A percentile compares a stretch with the other conserved stretches of the same genome.
Evolutionary conservation across 129 eudicot genomes (phyloP).

Genomic region (Arctium minus): DNA sequence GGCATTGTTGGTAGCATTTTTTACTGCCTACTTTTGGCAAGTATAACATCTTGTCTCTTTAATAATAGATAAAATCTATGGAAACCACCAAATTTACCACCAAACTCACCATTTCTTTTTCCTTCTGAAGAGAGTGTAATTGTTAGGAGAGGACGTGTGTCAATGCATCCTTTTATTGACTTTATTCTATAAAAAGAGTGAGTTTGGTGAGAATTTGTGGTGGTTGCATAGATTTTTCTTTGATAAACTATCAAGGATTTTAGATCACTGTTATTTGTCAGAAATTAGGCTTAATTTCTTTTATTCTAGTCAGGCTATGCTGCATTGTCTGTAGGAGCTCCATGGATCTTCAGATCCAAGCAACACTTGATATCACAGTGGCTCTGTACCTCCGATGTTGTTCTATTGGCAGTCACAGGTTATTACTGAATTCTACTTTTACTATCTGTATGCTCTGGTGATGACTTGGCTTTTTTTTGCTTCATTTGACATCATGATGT

Average conservation of each 20-base stretch:
- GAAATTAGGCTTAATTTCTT: conserved; percentile 15
- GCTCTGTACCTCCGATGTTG: conserved; percentile 63
- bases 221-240: not conserved
- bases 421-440: not conserved
- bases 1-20: conserved; percentile 61
- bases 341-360: conserved; percentile 50
- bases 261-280: not conserved
- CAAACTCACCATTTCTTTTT: not conserved
- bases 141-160: not conserved
- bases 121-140: not conserved
- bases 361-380: conserved; percentile 39
- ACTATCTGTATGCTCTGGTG: not conserved
- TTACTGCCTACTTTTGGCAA: conserved; percentile 70
- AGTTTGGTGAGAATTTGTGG: not conserved
- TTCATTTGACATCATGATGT: not conserved
- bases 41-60: conserved; percentile 20
- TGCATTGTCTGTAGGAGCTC: conserved; percentile 57
- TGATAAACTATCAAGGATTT: not conserved
- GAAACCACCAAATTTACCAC: not conserved
- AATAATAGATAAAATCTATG: not conserved
- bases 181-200: not conserved
- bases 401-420: conserved; percentile 64
- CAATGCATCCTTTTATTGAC: not conserved
- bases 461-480: not conserved
- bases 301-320: conserved; percentile 80